Conservation (phyloP, 176 grass and related monocot species). For the Guadua angustifolia region DNA sequence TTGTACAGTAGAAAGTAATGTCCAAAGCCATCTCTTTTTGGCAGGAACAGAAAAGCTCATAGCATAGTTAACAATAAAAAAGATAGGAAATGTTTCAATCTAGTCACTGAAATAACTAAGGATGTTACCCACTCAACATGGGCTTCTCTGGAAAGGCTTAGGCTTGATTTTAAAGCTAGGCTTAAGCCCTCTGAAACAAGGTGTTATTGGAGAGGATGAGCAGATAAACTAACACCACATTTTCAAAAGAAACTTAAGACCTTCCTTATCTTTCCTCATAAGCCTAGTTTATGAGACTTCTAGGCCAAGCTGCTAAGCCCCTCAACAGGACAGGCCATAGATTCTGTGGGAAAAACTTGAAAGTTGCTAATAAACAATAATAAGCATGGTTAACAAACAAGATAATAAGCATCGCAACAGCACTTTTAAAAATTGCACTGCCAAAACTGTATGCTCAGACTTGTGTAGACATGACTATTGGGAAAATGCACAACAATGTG, state of each 20-base stretch:
- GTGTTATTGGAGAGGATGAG: background rate
- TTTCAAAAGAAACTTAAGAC: conserved; percentile 4
- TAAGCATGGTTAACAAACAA: background rate
- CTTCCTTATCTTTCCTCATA: conserved; percentile 10
- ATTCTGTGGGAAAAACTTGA: conserved; percentile 30
- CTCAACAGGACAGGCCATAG: background rate
- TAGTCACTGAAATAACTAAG: background rate
- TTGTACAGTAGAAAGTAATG: background rate
- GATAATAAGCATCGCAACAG: conserved; percentile 7
- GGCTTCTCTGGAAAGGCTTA: conserved; percentile 3
- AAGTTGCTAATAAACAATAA: conserved; percentile 5
- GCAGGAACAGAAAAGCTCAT: background rate
- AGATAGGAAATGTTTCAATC: background rate
- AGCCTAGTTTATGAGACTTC: conserved; percentile 21
- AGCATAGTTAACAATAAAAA: background rate
- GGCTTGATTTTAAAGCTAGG: background rate
- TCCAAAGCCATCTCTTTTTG: background rate
- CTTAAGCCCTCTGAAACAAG: conserved; percentile 1
- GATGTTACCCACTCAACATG: conserved; percentile 23
- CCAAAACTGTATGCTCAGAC: conserved; percentile 38
- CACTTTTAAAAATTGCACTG: conserved; percentile 38
- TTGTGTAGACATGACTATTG: conserved; percentile 35
- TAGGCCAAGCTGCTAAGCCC: conserved; percentile 11
- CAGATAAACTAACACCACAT: conserved; percentile 18
- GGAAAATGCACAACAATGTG: conserved; percentile 40